Evolutionary conservation across 805 yeast genomes (phyloP).

Genomic region (Kodamaea jinghongensis): DNA sequence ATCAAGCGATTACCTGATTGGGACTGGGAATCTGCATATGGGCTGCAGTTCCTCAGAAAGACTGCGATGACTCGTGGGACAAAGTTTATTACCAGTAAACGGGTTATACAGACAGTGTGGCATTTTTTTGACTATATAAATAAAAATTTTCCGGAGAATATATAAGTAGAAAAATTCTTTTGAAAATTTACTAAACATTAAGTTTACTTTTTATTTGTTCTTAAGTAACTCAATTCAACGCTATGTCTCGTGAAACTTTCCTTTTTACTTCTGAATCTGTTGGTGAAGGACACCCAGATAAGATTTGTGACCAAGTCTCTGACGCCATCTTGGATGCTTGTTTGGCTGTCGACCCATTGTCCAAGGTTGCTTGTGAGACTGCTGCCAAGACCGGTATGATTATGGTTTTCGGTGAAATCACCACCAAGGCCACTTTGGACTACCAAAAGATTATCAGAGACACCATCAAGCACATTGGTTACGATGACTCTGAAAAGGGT

Average conservation of each 20-base stretch:
- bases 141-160: conserved; percentile 1
- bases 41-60: not conserved
- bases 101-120: conserved; percentile 4
- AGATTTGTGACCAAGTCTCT: conserved; percentile 97
- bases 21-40: not conserved
- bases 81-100: not conserved
- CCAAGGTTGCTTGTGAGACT: conserved; percentile 99
- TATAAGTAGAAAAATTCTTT: not conserved
- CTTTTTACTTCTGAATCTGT: conserved; percentile 84
- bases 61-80: conserved; percentile 7
- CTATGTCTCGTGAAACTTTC: conserved; percentile 36
- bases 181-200: not conserved
- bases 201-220: not conserved
- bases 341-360: conserved; percentile 89
- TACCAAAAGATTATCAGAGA: conserved; percentile 97
- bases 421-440: conserved; percentile 93
- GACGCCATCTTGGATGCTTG: conserved; percentile 99
- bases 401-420: conserved; percentile 98
- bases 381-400: conserved; percentile 99
- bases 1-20: conserved; percentile 2
- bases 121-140: conserved; percentile 3
- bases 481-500: conserved; percentile 93
- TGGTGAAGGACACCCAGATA: conserved; percentile 94
- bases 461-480: conserved; percentile 97
- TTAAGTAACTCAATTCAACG: not conserved